These are phyloP conservation scores for Inonotus hispidus DNA, from an alignment of 1,284 basidiomycete species.

Conservation along the genomic window DNA sequence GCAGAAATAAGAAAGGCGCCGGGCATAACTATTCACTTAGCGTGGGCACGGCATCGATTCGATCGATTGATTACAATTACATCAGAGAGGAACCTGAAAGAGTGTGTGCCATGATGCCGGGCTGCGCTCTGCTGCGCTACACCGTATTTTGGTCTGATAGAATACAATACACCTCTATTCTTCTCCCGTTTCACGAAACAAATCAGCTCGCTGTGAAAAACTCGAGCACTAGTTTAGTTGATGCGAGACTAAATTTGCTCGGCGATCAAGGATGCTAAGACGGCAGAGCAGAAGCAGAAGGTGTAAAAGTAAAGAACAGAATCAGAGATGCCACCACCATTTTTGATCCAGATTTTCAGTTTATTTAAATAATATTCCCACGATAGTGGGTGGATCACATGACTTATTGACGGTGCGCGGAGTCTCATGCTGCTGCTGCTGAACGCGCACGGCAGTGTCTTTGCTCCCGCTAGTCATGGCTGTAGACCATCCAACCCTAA, in stretches of 20 bases:
- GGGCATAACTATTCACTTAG: not conserved
- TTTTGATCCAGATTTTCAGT: too few species aligned
- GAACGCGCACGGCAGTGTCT: too few species aligned
- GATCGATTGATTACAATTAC: not conserved
- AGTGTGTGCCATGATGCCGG: not conserved
- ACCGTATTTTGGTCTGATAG: not conserved
- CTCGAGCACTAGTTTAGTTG: too few species aligned
- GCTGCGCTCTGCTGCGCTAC: too few species aligned
- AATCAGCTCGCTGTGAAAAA: not conserved
- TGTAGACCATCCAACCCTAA: slow-evolving; percentile 65
- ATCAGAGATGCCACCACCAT: too few species aligned
- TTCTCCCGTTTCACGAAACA: not conserved
- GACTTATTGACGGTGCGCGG: not conserved
- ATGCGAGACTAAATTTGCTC: too few species aligned
- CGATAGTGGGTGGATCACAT: not conserved
- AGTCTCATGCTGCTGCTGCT: too few species aligned
- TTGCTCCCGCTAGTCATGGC: not conserved
- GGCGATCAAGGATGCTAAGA: too few species aligned
- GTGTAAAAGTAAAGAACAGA: too few species aligned
- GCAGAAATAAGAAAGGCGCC: not conserved
- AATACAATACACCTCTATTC: not conserved
- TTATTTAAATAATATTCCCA: not conserved
- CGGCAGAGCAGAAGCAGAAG: too few species aligned
- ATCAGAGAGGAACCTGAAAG: too few species aligned
- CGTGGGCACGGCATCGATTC: not conserved